Percentiles rank a stretch among this genome's conserved stretches.
phyloP scores from a whole-genome alignment of 108 stramenopile species.

The Skeletonema grethae region DNA sequence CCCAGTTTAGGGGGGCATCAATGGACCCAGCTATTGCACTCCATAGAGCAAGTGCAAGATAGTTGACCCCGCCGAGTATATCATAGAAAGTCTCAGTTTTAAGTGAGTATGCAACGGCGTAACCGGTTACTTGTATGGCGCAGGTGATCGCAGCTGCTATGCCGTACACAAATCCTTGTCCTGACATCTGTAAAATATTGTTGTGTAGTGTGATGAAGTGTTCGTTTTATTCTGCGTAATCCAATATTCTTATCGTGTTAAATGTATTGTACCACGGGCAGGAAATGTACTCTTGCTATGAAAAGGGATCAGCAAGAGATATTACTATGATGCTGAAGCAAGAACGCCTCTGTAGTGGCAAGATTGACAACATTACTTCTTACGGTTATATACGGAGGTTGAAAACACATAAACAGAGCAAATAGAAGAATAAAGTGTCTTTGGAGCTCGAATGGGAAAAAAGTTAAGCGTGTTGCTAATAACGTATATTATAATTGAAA shows the following conservation, averaged over 20 bases:
- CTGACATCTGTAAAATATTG: conserved; percentile 1
- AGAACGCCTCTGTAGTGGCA: not conserved
- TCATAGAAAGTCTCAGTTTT: conserved; percentile 73
- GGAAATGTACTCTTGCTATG: no score
- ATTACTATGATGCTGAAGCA: no score
- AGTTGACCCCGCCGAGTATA: conserved; percentile 67
- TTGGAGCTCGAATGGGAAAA: no score
- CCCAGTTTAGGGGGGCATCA: conserved; percentile 18
- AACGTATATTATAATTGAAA: no score
- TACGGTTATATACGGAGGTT: no score
- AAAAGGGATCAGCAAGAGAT: no score
- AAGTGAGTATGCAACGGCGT: conserved; percentile 50
- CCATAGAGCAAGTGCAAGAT: conserved; percentile 48
- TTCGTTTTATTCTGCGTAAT: not conserved
- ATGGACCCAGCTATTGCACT: conserved; percentile 29
- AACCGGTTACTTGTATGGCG: conserved; percentile 55
- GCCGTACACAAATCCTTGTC: conserved; percentile 38
- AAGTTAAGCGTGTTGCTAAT: no score
- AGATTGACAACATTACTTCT: no score
- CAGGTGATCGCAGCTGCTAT: conserved; percentile 53
- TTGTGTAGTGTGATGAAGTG: not conserved
- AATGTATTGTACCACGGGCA: no score
- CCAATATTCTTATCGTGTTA: not conserved
- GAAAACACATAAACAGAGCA: no score
- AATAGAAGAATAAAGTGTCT: no score